These are phyloP conservation scores for Bryoerythrophyllum caledonicum DNA, from an alignment of 225 moss, liverwort and hornwort genomes.

Conservation along the genomic window DNA sequence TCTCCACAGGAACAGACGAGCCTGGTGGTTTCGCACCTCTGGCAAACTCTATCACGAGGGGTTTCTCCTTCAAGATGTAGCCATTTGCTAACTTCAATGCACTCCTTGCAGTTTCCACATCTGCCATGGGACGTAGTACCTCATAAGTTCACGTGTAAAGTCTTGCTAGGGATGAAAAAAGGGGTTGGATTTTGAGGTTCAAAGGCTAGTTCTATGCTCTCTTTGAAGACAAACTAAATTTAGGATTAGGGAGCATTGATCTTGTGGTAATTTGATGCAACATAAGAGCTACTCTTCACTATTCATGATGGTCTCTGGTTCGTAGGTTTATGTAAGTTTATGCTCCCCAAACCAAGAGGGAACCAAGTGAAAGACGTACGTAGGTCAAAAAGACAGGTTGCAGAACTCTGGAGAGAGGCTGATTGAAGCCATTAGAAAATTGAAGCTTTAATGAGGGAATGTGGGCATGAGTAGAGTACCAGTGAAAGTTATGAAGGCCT, in stretches of 20 bases:
- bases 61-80: conserved; percentile 48
- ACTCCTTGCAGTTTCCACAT: conserved; percentile 37
- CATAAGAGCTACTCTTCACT: no score
- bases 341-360: no score
- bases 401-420: no score
- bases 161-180: background rate
- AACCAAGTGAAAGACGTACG: no score
- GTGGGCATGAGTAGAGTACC: conserved; percentile 37
- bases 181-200: no score
- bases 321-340: no score
- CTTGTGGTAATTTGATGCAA: no score
- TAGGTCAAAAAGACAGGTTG: no score
- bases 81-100: conserved; percentile 54
- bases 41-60: conserved; percentile 55
- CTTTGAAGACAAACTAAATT: no score
- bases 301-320: no score
- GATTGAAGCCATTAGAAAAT: background rate
- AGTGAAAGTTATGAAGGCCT: conserved; percentile 51
- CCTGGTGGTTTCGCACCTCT: conserved; percentile 38
- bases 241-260: no score
- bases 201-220: no score
- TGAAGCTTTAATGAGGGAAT: background rate
- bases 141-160: conserved; percentile 12
- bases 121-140: conserved; percentile 23
- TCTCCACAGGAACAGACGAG: conserved; percentile 13